phyloP scores from a whole-genome alignment of 177 flowering plant species.

The Vitis hybrid region DNA sequence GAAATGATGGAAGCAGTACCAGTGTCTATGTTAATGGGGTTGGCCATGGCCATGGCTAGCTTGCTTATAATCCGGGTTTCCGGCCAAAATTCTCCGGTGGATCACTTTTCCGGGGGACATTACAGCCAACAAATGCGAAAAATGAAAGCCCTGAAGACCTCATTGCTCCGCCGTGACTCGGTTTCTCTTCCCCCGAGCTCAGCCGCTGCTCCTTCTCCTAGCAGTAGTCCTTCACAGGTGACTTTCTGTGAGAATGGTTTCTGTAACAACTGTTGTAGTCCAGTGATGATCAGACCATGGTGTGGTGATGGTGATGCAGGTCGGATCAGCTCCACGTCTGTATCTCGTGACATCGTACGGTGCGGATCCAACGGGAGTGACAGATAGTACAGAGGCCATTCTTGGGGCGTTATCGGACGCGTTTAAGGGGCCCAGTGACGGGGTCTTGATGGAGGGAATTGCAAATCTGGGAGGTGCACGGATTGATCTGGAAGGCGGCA shows the following conservation, averaged over 20 bases:
- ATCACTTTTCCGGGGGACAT: conserved; percentile 1
- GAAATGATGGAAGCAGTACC: conserved; percentile 12
- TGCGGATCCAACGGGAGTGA: conserved; percentile 81
- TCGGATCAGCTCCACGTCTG: conserved; percentile 22
- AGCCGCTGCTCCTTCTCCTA: conserved; percentile 7
- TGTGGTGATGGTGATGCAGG: conserved; percentile 2
- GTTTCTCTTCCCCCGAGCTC: conserved; percentile 10
- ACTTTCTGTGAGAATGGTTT: not conserved
- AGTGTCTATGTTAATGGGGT: conserved; percentile 9
- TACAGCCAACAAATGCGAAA: conserved; percentile 21
- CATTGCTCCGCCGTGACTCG: conserved; percentile 24
- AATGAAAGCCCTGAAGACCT: conserved; percentile 30
- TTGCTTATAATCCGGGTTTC: conserved; percentile 20
- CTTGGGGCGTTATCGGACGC: conserved; percentile 66
- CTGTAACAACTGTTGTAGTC: not conserved
- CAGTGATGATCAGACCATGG: no score
- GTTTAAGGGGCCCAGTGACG: conserved; percentile 19
- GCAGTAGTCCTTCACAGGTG: not conserved
- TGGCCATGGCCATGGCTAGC: not conserved
- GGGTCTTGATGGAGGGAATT: conserved; percentile 59
- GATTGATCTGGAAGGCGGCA: conserved; percentile 77
- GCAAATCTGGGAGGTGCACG: conserved; percentile 82
- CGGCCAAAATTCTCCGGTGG: conserved; percentile 13
- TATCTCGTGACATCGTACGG: conserved; percentile 63
- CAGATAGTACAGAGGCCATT: conserved; percentile 80